These are phyloP conservation scores for Emmonsiellopsis sp. DNA, from an alignment of 2,329 filamentous ascomycete species.

Conservation along the genomic window DNA sequence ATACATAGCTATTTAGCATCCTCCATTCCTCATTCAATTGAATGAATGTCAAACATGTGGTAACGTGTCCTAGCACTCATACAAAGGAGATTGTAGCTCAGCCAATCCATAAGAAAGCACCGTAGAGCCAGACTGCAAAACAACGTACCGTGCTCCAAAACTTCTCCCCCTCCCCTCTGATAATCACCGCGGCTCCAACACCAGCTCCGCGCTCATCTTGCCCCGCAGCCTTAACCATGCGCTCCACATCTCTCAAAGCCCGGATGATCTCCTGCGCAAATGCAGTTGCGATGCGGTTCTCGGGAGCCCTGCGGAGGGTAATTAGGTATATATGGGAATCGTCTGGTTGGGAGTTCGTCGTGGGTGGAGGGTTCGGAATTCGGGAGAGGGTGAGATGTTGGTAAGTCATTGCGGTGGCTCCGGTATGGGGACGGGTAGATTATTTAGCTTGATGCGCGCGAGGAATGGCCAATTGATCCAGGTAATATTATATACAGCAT, in stretches of 20 bases:
- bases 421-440: not conserved
- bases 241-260: slow-evolving; percentile 36
- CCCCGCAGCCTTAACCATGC: slow-evolving; percentile 26
- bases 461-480: too few relatives aligned
- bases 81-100: too few relatives aligned
- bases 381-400: slow-evolving; percentile 35
- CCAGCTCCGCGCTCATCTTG: slow-evolving; percentile 1
- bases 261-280: slow-evolving; percentile 42
- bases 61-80: too few relatives aligned
- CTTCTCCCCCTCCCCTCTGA: slow-evolving; percentile 33
- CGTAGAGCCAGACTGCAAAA: not conserved
- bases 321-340: slow-evolving; percentile 38
- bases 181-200: slow-evolving; percentile 38
- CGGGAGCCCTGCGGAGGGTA: slow-evolving; percentile 41
- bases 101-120: not conserved
- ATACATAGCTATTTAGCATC: not conserved
- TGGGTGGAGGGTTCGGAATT: slow-evolving; percentile 1
- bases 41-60: not conserved
- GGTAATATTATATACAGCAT: too few relatives aligned
- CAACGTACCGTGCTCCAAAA: slow-evolving; percentile 7
- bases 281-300: slow-evolving; percentile 39
- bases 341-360: not conserved
- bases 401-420: slow-evolving; percentile 12
- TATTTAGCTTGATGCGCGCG: too few relatives aligned
- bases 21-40: not conserved